Conservation (phyloP, 2,329 filamentous ascomycete genomes). For the Tolypocladium tropicale region DNA sequence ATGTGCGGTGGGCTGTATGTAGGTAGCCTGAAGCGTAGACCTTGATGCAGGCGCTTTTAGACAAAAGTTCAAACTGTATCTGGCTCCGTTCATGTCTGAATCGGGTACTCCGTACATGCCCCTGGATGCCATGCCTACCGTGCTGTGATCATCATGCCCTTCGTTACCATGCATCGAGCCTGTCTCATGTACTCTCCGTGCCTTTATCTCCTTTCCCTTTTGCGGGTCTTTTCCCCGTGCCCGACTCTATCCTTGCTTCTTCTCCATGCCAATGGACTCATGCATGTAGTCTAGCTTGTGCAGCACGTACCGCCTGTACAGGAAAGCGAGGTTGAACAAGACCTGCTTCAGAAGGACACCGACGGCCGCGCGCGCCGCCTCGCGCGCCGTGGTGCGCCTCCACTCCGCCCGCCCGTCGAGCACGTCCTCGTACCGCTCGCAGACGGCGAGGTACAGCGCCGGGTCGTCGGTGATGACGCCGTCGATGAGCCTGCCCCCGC, state of each 20-base stretch:
- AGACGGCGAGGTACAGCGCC: conserved; percentile 53
- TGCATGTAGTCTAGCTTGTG: conserved; percentile 17
- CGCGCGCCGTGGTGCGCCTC: conserved; percentile 5
- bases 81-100: not conserved
- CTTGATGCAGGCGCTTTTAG: not conserved
- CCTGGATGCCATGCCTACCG: not conserved
- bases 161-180: not conserved
- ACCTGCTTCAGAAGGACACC: conserved; percentile 10
- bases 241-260: not conserved
- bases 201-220: not conserved
- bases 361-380: conserved; percentile 7
- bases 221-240: not conserved
- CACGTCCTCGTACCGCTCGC: conserved; percentile 27
- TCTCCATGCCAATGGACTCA: conserved; percentile 9
- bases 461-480: conserved; percentile 85
- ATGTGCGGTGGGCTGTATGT: no score
- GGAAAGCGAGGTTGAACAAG: conserved; percentile 12
- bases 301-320: conserved; percentile 13
- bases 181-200: not conserved
- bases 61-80: not conserved
- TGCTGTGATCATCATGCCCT: not conserved
- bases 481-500: conserved; percentile 41
- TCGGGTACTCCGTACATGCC: no score
- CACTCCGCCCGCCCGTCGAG: conserved; percentile 13
- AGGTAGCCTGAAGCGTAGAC: not conserved